phyloP scores from a whole-genome alignment of 768 basidiomycete species.

The Dentipellis sp. region DNA sequence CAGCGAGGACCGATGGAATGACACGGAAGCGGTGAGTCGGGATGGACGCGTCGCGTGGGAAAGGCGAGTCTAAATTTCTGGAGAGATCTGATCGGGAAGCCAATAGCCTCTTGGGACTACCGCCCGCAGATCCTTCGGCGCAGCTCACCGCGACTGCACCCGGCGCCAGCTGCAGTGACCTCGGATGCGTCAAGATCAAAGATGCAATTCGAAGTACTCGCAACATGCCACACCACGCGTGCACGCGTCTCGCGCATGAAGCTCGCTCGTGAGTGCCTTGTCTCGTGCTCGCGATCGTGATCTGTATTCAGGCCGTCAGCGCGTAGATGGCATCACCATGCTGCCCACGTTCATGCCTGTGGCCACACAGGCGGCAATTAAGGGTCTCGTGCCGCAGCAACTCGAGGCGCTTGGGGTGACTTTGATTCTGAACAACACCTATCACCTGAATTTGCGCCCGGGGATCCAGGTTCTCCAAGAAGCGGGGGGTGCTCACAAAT shows the following conservation, averaged over 20 bases:
- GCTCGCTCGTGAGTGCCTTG: slow-evolving; percentile 52
- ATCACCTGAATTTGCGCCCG: slow-evolving; percentile 82
- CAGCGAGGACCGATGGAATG: background rate
- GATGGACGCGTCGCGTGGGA: background rate
- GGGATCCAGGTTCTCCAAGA: slow-evolving; percentile 64
- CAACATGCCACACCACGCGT: slow-evolving; percentile 70
- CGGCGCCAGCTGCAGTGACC: background rate
- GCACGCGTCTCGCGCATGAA: slow-evolving; percentile 84
- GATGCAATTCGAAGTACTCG: slow-evolving; percentile 81
- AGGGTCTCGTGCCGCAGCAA: slow-evolving; percentile 82
- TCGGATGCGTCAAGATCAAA: background rate
- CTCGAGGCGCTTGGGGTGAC: slow-evolving; percentile 75
- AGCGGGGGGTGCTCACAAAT: slow-evolving; percentile 80
- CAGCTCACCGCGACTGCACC: background rate
- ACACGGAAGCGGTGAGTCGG: background rate
- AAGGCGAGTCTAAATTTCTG: background rate
- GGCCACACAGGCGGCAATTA: slow-evolving; percentile 87
- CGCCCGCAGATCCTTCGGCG: background rate
- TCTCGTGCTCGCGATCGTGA: background rate
- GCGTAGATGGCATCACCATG: slow-evolving; percentile 67
- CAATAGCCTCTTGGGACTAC: background rate
- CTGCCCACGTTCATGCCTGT: slow-evolving; percentile 93
- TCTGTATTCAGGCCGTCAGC: background rate
- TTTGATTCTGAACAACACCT: slow-evolving; percentile 84
- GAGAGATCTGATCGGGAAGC: background rate